These are phyloP conservation scores for Obelidium mucronatum DNA, from an alignment of 192 early-diverging fungal genomes.

Conservation along the genomic window DNA sequence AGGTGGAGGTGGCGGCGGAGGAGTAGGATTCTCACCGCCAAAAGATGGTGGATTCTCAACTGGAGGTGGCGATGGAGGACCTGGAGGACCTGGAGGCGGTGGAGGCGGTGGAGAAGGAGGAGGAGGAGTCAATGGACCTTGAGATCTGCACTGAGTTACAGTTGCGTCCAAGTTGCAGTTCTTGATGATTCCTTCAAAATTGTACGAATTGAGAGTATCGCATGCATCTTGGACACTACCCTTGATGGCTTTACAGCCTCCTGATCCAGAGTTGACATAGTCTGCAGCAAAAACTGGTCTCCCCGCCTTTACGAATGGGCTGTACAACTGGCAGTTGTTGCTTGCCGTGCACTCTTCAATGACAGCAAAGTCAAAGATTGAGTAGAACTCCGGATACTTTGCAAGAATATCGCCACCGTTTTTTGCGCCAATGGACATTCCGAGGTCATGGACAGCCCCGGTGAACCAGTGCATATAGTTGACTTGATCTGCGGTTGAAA, in stretches of 20 bases:
- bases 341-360: conserved; percentile 3
- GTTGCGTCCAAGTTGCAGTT: conserved; percentile 7
- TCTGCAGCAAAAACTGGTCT: conserved; percentile 38
- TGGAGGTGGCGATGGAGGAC: too few species aligned
- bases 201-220: neutral
- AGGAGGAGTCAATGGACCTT: too few species aligned
- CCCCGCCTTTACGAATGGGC: conserved; percentile 14
- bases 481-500: neutral
- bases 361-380: conserved; percentile 22
- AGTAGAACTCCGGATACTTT: neutral
- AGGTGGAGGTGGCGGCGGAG: too few species aligned
- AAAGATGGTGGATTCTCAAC: too few species aligned
- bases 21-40: too few species aligned
- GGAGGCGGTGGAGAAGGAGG: too few species aligned
- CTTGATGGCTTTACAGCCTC: conserved; percentile 18
- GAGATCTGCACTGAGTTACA: neutral
- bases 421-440: conserved; percentile 30
- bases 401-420: conserved; percentile 9
- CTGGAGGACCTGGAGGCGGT: too few species aligned
- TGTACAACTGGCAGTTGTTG: conserved; percentile 4
- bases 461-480: conserved; percentile 21
- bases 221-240: neutral
- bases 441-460: neutral
- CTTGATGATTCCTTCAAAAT: conserved; percentile 26
- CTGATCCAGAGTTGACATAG: conserved; percentile 21